These are phyloP conservation scores for Trichoderma asperellum DNA, from an alignment of 2,329 filamentous ascomycete genomes.

Conservation along the genomic window DNA sequence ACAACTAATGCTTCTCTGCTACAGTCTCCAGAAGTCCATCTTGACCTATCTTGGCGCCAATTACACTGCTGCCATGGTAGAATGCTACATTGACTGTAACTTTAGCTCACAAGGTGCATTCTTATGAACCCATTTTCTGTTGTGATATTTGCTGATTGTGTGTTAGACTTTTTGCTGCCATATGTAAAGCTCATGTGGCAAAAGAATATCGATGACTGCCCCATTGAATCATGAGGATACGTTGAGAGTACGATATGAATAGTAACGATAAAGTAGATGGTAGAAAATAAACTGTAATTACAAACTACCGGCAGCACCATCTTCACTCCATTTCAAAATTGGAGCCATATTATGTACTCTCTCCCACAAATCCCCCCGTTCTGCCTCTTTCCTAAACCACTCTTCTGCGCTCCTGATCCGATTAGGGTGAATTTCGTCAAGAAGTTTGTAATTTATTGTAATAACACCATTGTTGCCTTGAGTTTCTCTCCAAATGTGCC, in stretches of 20 bases:
- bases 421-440: not conserved
- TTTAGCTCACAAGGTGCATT: constrained; percentile 43
- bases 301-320: not conserved
- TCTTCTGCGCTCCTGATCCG: not conserved
- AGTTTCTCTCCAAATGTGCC: not conserved
- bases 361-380: not conserved
- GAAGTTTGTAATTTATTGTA: not conserved
- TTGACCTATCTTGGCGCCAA: constrained; percentile 43
- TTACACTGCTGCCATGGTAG: constrained; percentile 43
- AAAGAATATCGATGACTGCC: constrained; percentile 43
- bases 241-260: not conserved
- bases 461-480: not conserved
- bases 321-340: not conserved
- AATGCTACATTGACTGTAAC: constrained; percentile 46
- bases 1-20: not conserved
- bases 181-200: constrained; percentile 47
- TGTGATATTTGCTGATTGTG: not conserved
- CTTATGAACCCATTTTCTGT: not conserved
- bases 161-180: constrained; percentile 44
- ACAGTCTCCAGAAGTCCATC: constrained; percentile 42
- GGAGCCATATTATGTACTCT: not conserved
- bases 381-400: not conserved
- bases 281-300: not conserved
- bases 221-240: constrained; percentile 28
- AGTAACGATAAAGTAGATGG: not conserved